phyloP scores from a whole-genome alignment of 1,284 basidiomycete genomes.

The Ceratobasidium sp. region DNA sequence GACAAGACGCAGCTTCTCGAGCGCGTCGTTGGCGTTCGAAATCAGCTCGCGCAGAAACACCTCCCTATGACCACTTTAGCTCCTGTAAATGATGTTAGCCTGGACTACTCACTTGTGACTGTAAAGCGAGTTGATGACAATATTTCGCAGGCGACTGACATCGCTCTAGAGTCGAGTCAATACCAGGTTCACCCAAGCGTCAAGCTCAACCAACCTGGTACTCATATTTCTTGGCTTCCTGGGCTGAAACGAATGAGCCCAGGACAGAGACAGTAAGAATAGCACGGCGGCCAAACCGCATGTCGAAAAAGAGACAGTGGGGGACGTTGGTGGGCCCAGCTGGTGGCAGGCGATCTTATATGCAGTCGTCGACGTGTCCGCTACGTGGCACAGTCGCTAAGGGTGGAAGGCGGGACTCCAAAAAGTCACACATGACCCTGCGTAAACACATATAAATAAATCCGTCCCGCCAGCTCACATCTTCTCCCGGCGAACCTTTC shows the following conservation, averaged over 20 bases:
- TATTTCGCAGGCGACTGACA: slow-evolving; percentile 88
- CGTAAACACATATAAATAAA: slow-evolving; percentile 38
- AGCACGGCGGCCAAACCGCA: slow-evolving; percentile 72
- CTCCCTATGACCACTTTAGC: slow-evolving; percentile 60
- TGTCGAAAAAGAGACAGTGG: slow-evolving; percentile 53
- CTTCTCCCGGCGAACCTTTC: slow-evolving; percentile 7
- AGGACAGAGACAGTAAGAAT: slow-evolving; percentile 67
- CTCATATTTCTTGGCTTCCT: slow-evolving; percentile 71
- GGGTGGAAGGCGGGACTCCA: slow-evolving; percentile 28
- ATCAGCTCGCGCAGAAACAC: slow-evolving; percentile 94
- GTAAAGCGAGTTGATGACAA: slow-evolving; percentile 80
- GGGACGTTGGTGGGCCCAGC: background rate
- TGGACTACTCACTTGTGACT: slow-evolving; percentile 58
- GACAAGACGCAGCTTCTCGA: slow-evolving; percentile 90
- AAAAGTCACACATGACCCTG: slow-evolving; percentile 33
- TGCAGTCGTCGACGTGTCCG: slow-evolving; percentile 32
- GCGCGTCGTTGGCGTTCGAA: slow-evolving; percentile 94
- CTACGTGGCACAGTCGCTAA: slow-evolving; percentile 42
- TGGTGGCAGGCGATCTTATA: slow-evolving; percentile 6
- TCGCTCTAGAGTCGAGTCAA: slow-evolving; percentile 74
- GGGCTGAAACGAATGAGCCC: slow-evolving; percentile 65
- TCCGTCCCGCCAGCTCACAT: slow-evolving; percentile 14
- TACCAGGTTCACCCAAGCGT: slow-evolving; percentile 8
- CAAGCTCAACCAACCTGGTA: slow-evolving; percentile 74
- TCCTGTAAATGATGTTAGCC: slow-evolving; percentile 78